Conservation (phyloP, 2,329 filamentous ascomycete genomes). For the Escovopsis weberi region DNA sequence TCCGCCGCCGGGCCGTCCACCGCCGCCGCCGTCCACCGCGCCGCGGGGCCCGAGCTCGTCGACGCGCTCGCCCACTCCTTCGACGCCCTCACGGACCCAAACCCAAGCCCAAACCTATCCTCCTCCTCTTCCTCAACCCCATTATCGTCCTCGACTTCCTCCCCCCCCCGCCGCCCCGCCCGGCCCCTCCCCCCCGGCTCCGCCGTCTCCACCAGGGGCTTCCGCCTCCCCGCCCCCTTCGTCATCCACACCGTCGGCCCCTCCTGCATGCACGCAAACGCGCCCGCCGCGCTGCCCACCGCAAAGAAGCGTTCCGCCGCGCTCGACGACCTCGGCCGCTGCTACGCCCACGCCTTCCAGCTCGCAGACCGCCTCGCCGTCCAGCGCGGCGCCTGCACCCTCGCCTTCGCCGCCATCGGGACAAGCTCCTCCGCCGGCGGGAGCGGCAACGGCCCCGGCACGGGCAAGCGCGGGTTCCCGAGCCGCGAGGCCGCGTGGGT, state of each 20-base stretch:
- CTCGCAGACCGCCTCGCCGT: conserved; percentile 39
- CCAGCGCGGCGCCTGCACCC: conserved; percentile 46
- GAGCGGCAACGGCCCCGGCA: conserved; percentile 19
- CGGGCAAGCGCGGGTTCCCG: conserved; percentile 82
- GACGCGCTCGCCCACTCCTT: too few relatives aligned
- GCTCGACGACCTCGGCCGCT: conserved; percentile 31
- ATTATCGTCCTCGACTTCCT: too few relatives aligned
- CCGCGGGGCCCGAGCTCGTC: conserved; percentile 55
- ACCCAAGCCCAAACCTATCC: too few relatives aligned
- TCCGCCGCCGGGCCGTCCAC: conserved; percentile 39
- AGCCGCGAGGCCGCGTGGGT: conserved; percentile 55
- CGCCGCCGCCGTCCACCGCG: conserved; percentile 72
- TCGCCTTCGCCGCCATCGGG: conserved; percentile 76
- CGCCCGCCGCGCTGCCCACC: conserved; percentile 21
- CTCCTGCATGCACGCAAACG: conserved; percentile 39
- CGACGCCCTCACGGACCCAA: too few relatives aligned
- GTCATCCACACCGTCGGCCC: conserved; percentile 90
- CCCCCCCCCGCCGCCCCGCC: conserved; percentile 55
- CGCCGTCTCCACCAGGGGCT: conserved; percentile 71
- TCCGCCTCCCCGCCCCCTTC: conserved; percentile 58
- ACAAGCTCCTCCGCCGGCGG: too few relatives aligned
- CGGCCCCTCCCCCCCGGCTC: conserved; percentile 61
- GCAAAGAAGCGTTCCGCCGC: too few relatives aligned
- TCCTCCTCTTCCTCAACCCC: too few relatives aligned
- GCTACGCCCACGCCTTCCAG: conserved; percentile 59